These are phyloP conservation scores for Cladosporium phlei DNA, from an alignment of 2,329 filamentous ascomycete species.

Conservation along the genomic window DNA sequence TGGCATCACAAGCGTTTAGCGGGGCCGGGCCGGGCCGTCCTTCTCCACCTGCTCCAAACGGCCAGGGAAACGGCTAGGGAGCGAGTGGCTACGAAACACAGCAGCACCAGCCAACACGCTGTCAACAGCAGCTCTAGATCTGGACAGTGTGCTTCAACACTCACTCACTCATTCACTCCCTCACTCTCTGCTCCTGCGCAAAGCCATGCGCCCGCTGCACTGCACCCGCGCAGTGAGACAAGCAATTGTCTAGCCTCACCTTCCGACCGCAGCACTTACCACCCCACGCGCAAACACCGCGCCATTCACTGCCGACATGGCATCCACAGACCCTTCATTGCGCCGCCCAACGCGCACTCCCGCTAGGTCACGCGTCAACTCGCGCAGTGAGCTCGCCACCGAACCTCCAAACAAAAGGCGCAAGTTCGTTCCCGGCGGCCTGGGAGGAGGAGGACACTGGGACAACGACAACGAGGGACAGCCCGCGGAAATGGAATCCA, in stretches of 20 bases:
- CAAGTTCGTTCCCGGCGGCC: constrained; percentile 77
- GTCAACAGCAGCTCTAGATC: too few relatives aligned
- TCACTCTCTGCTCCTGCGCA: background rate
- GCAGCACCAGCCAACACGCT: too few relatives aligned
- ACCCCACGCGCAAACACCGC: background rate
- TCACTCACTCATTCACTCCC: too few relatives aligned
- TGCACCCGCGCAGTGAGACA: constrained; percentile 9
- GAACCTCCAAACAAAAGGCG: constrained; percentile 43
- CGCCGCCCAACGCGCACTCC: constrained; percentile 28
- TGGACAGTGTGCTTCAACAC: too few relatives aligned
- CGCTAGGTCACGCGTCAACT: constrained; percentile 24
- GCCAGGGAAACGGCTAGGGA: too few relatives aligned
- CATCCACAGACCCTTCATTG: constrained; percentile 21
- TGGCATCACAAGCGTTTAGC: too few relatives aligned
- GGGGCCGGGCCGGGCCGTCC: too few relatives aligned
- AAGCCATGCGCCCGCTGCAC: constrained; percentile 11
- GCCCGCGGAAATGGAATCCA: constrained; percentile 51
- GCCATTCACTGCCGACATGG: constrained; percentile 20
- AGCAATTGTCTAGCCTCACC: constrained; percentile 3
- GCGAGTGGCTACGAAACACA: too few relatives aligned
- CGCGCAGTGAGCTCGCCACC: constrained; percentile 32
- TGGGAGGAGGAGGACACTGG: constrained; percentile 74
- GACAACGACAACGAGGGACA: constrained; percentile 60
- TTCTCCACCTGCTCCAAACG: too few relatives aligned
- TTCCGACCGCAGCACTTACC: constrained; percentile 18